Conservation (phyloP, 2,329 filamentous ascomycete species). For the Balansia obtecta region DNA sequence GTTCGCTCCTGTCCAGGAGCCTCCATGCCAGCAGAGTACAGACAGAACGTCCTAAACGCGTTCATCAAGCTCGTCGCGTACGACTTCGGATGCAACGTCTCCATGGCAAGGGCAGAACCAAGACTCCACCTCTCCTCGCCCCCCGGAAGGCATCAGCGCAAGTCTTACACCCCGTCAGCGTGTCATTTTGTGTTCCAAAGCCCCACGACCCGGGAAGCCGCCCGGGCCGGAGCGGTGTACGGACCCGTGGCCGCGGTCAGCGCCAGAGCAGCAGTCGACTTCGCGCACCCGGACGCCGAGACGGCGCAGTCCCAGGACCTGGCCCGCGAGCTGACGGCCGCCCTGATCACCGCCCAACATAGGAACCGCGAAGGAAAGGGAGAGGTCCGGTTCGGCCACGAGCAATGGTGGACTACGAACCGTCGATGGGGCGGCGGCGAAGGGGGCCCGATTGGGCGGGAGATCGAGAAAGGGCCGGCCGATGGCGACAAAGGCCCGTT, state of each 20-base stretch:
- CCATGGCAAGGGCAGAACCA: conserved; percentile 43
- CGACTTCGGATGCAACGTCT: conserved; percentile 52
- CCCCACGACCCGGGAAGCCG: conserved; percentile 45
- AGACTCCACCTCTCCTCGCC: conserved; percentile 40
- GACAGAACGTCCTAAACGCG: conserved; percentile 42
- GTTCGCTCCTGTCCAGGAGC: conserved; percentile 35
- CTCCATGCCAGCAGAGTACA: conserved; percentile 46
- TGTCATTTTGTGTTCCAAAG: conserved; percentile 49
- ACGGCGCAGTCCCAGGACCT: conserved; percentile 51
- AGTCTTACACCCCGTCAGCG: conserved; percentile 45
- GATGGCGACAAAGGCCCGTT: conserved; percentile 33
- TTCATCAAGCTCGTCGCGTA: conserved; percentile 54
- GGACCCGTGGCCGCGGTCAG: conserved; percentile 51
- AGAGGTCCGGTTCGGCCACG: conserved; percentile 45
- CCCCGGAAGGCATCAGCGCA: conserved; percentile 19
- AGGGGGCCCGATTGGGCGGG: conserved; percentile 50
- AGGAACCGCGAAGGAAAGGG: conserved; percentile 43
- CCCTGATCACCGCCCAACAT: conserved; percentile 51
- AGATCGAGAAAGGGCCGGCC: conserved; percentile 37
- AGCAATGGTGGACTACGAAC: conserved; percentile 48
- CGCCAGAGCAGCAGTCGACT: conserved; percentile 41
- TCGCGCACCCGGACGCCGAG: conserved; percentile 28
- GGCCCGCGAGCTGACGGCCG: conserved; percentile 46
- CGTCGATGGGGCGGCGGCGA: conserved; percentile 51
- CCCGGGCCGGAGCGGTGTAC: conserved; percentile 45